Base-by-base conservation (phyloP, 441 rosid genomes). In the Adansonia grandidieri region DNA sequence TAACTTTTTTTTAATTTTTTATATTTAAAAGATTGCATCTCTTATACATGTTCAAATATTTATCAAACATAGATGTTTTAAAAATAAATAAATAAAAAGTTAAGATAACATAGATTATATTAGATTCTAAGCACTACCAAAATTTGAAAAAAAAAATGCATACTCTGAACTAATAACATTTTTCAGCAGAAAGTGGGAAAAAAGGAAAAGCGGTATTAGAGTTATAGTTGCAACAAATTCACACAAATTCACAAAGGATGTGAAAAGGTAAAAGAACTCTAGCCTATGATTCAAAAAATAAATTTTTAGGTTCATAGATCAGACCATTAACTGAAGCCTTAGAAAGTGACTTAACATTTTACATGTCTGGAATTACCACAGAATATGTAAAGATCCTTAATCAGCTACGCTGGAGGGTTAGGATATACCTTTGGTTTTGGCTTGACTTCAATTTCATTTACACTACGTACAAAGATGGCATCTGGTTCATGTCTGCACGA, bases 381-480 rank as follows among this genome's bases (percentile, higher is more conserved):
- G 54, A 60, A 20, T 37, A 75, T 42, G 15, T 56, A 44, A 56
- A 78, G 62, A 54, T 8, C 14, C 32, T 57, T 50, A 11, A 22
- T 51, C 45, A 9, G 9, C 75, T 85, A 95, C 19, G 92, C 91
- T 0, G 92, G 93, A 47, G 96, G 91, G 73, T 86, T 96, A 3
- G 98, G 94, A 47, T 89, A 87, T 61, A 87, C 92, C 81, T 92
- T 93, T 13, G 98, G 97, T 71, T 94, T 92, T 7, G 97, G 97
- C 87, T 92, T 94, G 19, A 92, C 98, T 89, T 94, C 98, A 17
- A 91, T 88, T 83, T 94, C 97, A 57, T 92, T 92, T 76, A 94
- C 89, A 58, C 87, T 88, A 24, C 98, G 89, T 19, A 91, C 87
- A 63, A 87, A 92, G 73, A 94, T 92, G 6, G 96, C 80, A 80